These are phyloP conservation scores for Botrytis porri DNA, from an alignment of 2,329 filamentous ascomycete species.

Conservation along the genomic window DNA sequence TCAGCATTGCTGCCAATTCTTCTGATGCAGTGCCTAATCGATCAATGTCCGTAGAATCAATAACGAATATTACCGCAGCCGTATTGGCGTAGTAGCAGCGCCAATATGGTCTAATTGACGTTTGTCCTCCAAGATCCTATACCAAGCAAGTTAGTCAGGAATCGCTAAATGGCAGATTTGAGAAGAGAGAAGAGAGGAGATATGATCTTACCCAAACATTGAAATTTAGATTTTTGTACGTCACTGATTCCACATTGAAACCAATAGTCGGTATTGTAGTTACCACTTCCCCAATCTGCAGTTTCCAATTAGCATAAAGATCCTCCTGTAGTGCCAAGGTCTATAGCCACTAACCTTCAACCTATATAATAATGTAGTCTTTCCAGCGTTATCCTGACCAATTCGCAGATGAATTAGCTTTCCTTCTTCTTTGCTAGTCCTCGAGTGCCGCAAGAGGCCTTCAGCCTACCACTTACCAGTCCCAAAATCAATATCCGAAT, in stretches of 20 bases:
- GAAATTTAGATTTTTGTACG: slow-evolving; percentile 97
- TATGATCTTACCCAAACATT: slow-evolving; percentile 81
- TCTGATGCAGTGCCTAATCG: slow-evolving; percentile 88
- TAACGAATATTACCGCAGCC: slow-evolving; percentile 96
- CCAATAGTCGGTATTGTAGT: slow-evolving; percentile 99
- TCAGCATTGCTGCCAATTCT: slow-evolving; percentile 90
- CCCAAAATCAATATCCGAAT: slow-evolving; percentile 93
- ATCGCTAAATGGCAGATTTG: not conserved
- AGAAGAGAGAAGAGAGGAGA: not conserved
- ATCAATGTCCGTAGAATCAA: slow-evolving; percentile 97
- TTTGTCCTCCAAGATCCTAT: slow-evolving; percentile 92
- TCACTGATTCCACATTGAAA: slow-evolving; percentile 98
- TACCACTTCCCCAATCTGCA: slow-evolving; percentile 92
- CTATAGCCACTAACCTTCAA: slow-evolving; percentile 65
- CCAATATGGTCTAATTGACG: slow-evolving; percentile 98
- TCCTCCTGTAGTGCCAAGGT: not conserved
- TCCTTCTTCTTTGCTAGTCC: slow-evolving; percentile 12
- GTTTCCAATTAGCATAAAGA: slow-evolving; percentile 21
- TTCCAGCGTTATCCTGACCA: slow-evolving; percentile 88
- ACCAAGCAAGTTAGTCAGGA: slow-evolving; percentile 7
- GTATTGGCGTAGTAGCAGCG: slow-evolving; percentile 99
- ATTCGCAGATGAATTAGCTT: slow-evolving; percentile 18
- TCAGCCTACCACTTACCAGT: slow-evolving; percentile 59
- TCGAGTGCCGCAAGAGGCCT: not conserved
- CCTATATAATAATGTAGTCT: slow-evolving; percentile 94